Evolutionary conservation across 2,329 filamentous ascomycete genomes (phyloP), one percentile per base, ranked within the genome.

Genomic region (Knoxdaviesia proteae): DNA sequence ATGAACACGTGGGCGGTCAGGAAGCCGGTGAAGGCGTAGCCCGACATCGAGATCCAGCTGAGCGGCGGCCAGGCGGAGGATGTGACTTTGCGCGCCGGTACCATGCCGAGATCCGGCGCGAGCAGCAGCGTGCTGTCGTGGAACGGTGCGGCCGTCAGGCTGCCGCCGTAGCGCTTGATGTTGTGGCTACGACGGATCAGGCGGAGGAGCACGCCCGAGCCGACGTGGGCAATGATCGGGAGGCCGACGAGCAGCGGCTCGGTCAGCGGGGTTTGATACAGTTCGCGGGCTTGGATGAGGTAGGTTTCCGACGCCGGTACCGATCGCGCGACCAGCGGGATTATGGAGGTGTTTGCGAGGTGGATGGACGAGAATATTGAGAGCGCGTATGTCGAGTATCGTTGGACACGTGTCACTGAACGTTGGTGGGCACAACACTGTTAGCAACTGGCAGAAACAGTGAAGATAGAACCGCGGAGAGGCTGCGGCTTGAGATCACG

Each of bases 361-460:
- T 93, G 86, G 45, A 90, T 67, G 32, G 74, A 67, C 34, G 79
- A 69, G 62, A 88, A 93, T 49, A 83, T 62, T 47, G 74, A 74
- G 54, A 84, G 87, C 49, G 81, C 75, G 62, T 94, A 92, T 50
- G 81, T 84, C 1, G 84, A 90, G 65, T 93, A 94, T 57, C 76
- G 80, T 58, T 96, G 90, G 34, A 90, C 67, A 40, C 81, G 74
- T 5, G 69, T 69, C 42, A 92, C 80, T 84, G 48, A 36, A 11
- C 35, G 11, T 47, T 36, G 1, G 33, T 5, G 6, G 31, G 37
- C 36, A 8, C 20, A 20, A 20, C 3, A 10, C 20, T 40, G 10
- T 20, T 8, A 20, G 34, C 11, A 20, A 20, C 8, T 11, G 38
- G 9, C 5, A 34, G 35, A 4, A 35, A 40, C 34, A 33, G 32